Conservation (phyloP, 805 yeast genomes). For the Torulaspora microellipsoides region DNA sequence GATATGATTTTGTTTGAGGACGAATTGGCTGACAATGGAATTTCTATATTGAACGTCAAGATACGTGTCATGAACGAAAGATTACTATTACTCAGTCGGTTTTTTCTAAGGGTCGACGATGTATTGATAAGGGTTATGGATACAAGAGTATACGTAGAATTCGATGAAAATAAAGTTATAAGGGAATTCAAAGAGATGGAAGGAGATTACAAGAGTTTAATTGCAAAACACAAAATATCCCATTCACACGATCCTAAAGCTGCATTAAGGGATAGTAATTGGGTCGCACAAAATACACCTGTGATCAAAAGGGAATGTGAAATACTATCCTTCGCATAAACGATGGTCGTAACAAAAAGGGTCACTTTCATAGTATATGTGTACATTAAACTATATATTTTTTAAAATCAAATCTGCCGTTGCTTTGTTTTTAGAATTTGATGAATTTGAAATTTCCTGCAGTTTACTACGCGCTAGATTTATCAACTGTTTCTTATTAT, state of each 20-base stretch:
- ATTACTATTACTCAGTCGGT: slow-evolving; percentile 64
- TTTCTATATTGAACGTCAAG: slow-evolving; percentile 69
- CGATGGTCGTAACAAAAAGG: background rate
- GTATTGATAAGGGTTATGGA: slow-evolving; percentile 82
- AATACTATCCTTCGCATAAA: slow-evolving; percentile 18
- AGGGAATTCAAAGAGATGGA: slow-evolving; percentile 77
- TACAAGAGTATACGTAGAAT: slow-evolving; percentile 76
- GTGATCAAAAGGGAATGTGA: slow-evolving; percentile 39
- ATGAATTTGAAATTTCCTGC: slow-evolving; percentile 31
- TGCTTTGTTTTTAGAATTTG: slow-evolving; percentile 34
- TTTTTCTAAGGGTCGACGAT: slow-evolving; percentile 85
- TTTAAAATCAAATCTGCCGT: slow-evolving; percentile 36
- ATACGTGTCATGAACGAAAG: slow-evolving; percentile 86
- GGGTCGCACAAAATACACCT: slow-evolving; percentile 70
- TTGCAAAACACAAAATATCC: slow-evolving; percentile 37
- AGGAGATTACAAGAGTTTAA: slow-evolving; percentile 45
- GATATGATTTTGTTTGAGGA: slow-evolving; percentile 89
- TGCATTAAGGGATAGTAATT: slow-evolving; percentile 72
- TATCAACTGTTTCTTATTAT: slow-evolving; percentile 31
- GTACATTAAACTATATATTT: slow-evolving; percentile 7
- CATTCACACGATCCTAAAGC: slow-evolving; percentile 66
- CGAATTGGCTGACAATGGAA: slow-evolving; percentile 95
- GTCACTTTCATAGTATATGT: background rate
- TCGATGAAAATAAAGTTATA: slow-evolving; percentile 49
- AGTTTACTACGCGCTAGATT: slow-evolving; percentile 38